phyloP scores from a whole-genome alignment of 208 protist genomes.

The Tritrichomonas foetus region DNA sequence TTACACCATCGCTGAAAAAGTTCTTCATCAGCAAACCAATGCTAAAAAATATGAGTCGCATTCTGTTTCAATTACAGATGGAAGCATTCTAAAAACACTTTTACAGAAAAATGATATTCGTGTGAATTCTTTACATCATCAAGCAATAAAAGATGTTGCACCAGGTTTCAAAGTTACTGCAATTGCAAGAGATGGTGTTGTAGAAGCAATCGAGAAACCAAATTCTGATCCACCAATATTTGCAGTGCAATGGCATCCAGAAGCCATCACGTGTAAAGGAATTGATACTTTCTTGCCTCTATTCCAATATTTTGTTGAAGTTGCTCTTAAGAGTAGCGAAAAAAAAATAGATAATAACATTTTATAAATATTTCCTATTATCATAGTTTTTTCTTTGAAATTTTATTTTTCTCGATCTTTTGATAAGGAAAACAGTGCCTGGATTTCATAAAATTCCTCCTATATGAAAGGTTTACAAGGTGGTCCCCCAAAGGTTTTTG shows the following conservation, averaged over 20 bases:
- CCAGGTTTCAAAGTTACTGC: not conserved
- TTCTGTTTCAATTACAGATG: not conserved
- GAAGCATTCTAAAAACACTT: not conserved
- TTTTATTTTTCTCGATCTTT: too few relatives aligned
- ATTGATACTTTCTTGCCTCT: not conserved
- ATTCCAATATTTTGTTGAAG: not conserved
- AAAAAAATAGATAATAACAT: too few relatives aligned
- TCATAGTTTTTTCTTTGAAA: too few relatives aligned
- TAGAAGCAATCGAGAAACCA: not conserved
- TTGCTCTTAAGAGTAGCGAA: too few relatives aligned
- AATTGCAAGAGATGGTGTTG: not conserved
- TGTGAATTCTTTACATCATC: constrained; percentile 10
- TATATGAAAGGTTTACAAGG: too few relatives aligned
- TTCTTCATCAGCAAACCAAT: not conserved
- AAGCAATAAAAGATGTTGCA: not conserved
- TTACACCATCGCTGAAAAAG: too few relatives aligned
- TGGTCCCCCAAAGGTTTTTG: too few relatives aligned
- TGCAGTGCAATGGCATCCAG: not conserved
- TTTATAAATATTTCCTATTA: too few relatives aligned
- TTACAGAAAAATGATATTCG: not conserved
- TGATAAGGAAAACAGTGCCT: too few relatives aligned
- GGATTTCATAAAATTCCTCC: too few relatives aligned
- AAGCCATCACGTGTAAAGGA: not conserved
- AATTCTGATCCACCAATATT: not conserved
- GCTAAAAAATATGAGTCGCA: not conserved